These are phyloP conservation scores for Suhomyces terraborum DNA, from an alignment of 1,139 yeast genomes.

Conservation along the genomic window DNA sequence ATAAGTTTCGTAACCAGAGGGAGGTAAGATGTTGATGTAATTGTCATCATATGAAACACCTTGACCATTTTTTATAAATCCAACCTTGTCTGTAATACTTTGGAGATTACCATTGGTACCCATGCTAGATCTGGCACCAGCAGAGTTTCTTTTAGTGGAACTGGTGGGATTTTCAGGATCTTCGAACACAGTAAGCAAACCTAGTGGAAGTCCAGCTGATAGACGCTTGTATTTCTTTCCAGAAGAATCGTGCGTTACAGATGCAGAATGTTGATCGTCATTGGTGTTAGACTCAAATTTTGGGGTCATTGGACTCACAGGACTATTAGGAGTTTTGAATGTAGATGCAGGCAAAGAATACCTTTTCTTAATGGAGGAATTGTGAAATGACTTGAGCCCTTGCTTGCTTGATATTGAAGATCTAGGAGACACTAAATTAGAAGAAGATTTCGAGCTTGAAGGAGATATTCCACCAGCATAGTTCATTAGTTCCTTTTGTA, in stretches of 20 bases:
- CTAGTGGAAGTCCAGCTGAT: conserved; percentile 45
- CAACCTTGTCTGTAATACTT: neutral
- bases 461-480: conserved; percentile 12
- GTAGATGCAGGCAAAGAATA: conserved; percentile 27
- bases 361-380: conserved; percentile 30
- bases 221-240: conserved; percentile 35
- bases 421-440: conserved; percentile 20
- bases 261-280: conserved; percentile 15
- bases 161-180: conserved; percentile 22
- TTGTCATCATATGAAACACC: conserved; percentile 32
- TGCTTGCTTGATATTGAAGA: conserved; percentile 14
- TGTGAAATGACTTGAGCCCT: conserved; percentile 41
- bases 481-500: conserved; percentile 27
- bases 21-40: conserved; percentile 31
- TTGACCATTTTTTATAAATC: neutral
- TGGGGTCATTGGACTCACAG: conserved; percentile 12
- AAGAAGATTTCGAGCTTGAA: conserved; percentile 19
- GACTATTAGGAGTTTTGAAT: conserved; percentile 11
- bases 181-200: conserved; percentile 45
- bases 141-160: conserved; percentile 6
- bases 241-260: conserved; percentile 11
- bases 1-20: conserved; percentile 31
- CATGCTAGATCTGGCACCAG: conserved; percentile 5
- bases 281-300: conserved; percentile 6
- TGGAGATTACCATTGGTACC: conserved; percentile 2